These are phyloP conservation scores for Wolfiporia cocos DNA, from an alignment of 1,284 basidiomycete species.

Conservation along the genomic window DNA sequence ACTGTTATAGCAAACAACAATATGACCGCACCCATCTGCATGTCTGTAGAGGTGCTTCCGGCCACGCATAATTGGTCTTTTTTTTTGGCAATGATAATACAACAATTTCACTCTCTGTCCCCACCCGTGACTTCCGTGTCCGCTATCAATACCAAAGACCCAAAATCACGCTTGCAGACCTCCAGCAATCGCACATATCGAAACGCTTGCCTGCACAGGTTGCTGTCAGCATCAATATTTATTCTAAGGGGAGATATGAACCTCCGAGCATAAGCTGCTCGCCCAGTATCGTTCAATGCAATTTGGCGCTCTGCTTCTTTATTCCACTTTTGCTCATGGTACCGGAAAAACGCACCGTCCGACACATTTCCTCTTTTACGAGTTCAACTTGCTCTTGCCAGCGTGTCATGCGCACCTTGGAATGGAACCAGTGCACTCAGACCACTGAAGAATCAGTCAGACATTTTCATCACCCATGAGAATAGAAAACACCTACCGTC, in stretches of 20 bases:
- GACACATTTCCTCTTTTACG: constrained; percentile 9
- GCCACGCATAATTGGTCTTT: no score
- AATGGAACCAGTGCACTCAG: constrained; percentile 12
- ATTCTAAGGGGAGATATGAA: background rate
- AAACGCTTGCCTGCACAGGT: background rate
- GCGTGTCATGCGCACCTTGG: constrained; percentile 3
- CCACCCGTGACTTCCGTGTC: no score
- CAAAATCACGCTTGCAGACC: no score
- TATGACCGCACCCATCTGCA: no score
- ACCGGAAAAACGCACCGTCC: constrained; percentile 8
- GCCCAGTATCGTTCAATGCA: constrained; percentile 1
- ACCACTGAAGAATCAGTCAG: constrained; percentile 1
- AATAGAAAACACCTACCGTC: constrained; percentile 11
- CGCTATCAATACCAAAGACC: no score
- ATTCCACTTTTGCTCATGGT: constrained; percentile 4
- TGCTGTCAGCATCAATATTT: background rate
- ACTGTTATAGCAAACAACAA: no score
- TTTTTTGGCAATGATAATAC: no score
- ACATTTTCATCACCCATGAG: background rate
- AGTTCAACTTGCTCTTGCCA: constrained; percentile 10
- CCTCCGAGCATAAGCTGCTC: constrained; percentile 7
- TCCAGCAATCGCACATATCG: background rate
- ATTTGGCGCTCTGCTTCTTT: constrained; percentile 9
- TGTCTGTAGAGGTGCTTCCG: no score
- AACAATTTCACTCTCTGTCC: no score